Evolutionary conservation across 352 stramenopile genomes (phyloP), one percentile per base, ranked within the genome.

Genomic region (Aphanomyces cochlioides): DNA sequence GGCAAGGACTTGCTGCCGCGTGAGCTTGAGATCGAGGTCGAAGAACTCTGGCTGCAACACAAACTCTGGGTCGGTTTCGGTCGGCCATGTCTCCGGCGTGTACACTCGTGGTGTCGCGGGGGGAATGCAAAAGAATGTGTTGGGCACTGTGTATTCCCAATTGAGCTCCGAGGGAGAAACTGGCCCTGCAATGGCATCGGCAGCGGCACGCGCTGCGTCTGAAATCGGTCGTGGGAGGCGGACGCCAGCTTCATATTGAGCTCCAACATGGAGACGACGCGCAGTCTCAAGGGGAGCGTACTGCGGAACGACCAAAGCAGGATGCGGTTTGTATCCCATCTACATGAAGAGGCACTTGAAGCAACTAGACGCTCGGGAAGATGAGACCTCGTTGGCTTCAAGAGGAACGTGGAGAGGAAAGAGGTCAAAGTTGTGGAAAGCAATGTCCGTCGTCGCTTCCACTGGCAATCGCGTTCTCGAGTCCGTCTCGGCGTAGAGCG

Each of bases 341-440:
- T 61, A 61, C 54, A 61, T 4, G 21, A 19, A 28, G 17, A 61
- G 7, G 50, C n/a, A 34, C 2, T 58, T 19, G 37, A 19, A 8
- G 8, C 50, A 21, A 8, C 13, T 8, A 58, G n/a, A 8, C 7
- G 28, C 50, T 13, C 1, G 7, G 5, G 8, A 43, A 19, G 54
- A 40, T 19, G 8, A 34, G 65, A 71, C 59, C 45, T 90, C 68
- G 41, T 90, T 79, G 47, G 83, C 83, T 68, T 93, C 85, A 19
- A 90, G 77, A 8, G 76, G 82, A 61, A 87, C 78, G 34, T 78
- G 78, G 21, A 95, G 72, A 13, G 78, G 74, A 66, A 94, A 83
- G 67, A 89, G 88, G 12, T 73, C 67, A 17, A 92, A 81, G 34
- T 85, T 69, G 53, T 90, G 77, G 21, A 79, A 80, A 59, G 86